Evolutionary conservation across 352 stramenopile genomes (phyloP).

Genomic region (Pythium aphanidermatum): DNA sequence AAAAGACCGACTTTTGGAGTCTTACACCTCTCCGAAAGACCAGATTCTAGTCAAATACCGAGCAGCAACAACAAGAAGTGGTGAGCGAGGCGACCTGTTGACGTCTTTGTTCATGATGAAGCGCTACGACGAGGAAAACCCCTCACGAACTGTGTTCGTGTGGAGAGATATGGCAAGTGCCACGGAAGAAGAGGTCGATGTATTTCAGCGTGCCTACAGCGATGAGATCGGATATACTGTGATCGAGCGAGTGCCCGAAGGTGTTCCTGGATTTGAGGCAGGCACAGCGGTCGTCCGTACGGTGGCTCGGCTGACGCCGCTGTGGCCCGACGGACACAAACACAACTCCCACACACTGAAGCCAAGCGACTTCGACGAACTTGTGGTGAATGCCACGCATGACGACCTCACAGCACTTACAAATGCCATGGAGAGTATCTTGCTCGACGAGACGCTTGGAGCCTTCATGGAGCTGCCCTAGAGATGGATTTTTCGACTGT

Average conservation of each 20-base stretch:
- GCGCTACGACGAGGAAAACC: slow-evolving; percentile 5
- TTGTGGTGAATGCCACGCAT: background rate
- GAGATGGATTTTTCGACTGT: too few relatives aligned
- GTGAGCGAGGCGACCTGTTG: background rate
- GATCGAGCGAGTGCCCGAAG: background rate
- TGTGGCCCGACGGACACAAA: too few relatives aligned
- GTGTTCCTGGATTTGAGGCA: background rate
- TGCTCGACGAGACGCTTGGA: slow-evolving; percentile 3
- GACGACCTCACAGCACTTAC: slow-evolving; percentile 4
- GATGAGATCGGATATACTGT: slow-evolving; percentile 8
- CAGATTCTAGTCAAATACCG: slow-evolving; percentile 5
- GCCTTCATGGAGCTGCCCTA: background rate
- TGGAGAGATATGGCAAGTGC: slow-evolving; percentile 3
- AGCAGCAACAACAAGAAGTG: background rate
- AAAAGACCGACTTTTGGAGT: background rate
- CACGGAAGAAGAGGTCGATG: background rate
- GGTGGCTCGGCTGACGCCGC: background rate
- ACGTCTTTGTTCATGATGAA: slow-evolving; percentile 1
- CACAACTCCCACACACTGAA: background rate
- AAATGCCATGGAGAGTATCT: slow-evolving; percentile 1
- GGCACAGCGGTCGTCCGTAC: slow-evolving; percentile 5
- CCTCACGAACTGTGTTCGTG: slow-evolving; percentile 1
- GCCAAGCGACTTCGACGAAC: slow-evolving; percentile 1
- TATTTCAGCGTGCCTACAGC: slow-evolving; percentile 3
- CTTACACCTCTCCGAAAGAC: slow-evolving; percentile 1